Evolutionary conservation across 1,284 basidiomycete species (phyloP).

Genomic region (Cutaneotrichosporon curvatum): DNA sequence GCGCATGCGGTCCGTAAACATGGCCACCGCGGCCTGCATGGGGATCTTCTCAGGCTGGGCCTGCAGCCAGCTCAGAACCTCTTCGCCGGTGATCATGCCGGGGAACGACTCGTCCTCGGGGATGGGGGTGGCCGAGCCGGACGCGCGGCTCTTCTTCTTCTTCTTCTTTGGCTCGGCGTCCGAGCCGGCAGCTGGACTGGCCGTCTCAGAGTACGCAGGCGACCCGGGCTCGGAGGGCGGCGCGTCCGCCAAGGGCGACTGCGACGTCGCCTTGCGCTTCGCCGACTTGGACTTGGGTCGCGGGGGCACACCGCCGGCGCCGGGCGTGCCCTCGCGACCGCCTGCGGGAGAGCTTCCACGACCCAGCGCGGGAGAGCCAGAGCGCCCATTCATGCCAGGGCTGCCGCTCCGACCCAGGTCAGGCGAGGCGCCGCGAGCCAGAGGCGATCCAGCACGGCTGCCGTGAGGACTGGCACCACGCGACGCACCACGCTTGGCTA

Average conservation of each 20-base stretch:
- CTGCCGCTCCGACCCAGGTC: conserved; percentile 11
- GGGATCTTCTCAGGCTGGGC: conserved; percentile 1
- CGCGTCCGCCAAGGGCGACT: conserved; percentile 6
- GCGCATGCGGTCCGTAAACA: background rate
- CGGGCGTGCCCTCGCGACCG: conserved; percentile 12
- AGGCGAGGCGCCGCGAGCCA: conserved; percentile 18
- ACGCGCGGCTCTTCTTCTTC: conserved; percentile 33
- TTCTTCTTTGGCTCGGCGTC: conserved; percentile 36
- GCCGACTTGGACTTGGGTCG: conserved; percentile 11
- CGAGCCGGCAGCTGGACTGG: background rate
- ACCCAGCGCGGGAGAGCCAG: conserved; percentile 9
- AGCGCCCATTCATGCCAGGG: conserved; percentile 7
- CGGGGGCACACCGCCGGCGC: background rate
- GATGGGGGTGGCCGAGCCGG: conserved; percentile 8
- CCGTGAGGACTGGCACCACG: conserved; percentile 22
- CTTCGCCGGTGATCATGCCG: conserved; percentile 31
- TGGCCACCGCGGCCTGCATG: background rate
- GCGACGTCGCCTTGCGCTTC: conserved; percentile 15
- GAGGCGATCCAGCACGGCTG: conserved; percentile 18
- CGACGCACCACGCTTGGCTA: conserved; percentile 38
- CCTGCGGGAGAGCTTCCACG: conserved; percentile 17
- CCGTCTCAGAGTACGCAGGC: background rate
- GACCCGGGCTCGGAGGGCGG: conserved; percentile 1
- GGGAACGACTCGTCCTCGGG: conserved; percentile 25
- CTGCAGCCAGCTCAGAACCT: conserved; percentile 34